Percentiles rank a stretch among this genome's conserved stretches.
Evolutionary conservation across 2,329 filamentous ascomycete genomes (phyloP).

Genomic region (Fusarium drepaniforme): DNA sequence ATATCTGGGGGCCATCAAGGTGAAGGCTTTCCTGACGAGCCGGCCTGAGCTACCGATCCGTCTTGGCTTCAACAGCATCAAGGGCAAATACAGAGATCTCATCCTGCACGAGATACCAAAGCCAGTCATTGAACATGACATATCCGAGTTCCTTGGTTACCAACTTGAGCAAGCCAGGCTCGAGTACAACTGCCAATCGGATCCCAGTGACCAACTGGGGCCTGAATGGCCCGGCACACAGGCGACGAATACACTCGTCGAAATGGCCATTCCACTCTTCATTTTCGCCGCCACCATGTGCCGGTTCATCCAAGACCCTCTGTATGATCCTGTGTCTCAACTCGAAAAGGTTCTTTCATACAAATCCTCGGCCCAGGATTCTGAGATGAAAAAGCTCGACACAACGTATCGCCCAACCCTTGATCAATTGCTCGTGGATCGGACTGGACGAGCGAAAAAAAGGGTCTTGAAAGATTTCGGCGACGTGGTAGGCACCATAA

Average conservation of each 20-base stretch:
- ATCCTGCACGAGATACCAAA: slow-evolving; percentile 52
- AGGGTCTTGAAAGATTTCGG: slow-evolving; percentile 38
- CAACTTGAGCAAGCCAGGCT: slow-evolving; percentile 47
- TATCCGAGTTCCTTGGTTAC: slow-evolving; percentile 48
- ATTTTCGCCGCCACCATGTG: slow-evolving; percentile 52
- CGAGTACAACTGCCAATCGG: slow-evolving; percentile 33
- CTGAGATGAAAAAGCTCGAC: slow-evolving; percentile 25
- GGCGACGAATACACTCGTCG: slow-evolving; percentile 22
- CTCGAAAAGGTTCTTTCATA: slow-evolving; percentile 41
- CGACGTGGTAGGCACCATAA: slow-evolving; percentile 39
- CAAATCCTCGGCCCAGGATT: slow-evolving; percentile 3
- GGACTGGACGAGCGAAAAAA: background rate
- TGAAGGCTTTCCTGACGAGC: slow-evolving; percentile 55
- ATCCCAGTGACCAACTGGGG: background rate
- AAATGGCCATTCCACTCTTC: slow-evolving; percentile 50
- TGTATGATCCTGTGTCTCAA: slow-evolving; percentile 36
- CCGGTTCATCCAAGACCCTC: slow-evolving; percentile 43
- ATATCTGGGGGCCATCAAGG: slow-evolving; percentile 21
- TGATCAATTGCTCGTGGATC: slow-evolving; percentile 7
- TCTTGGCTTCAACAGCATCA: slow-evolving; percentile 49
- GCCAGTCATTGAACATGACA: slow-evolving; percentile 50
- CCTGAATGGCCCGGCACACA: slow-evolving; percentile 18
- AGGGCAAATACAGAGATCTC: slow-evolving; percentile 36
- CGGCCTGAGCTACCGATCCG: slow-evolving; percentile 55
- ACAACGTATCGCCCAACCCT: slow-evolving; percentile 35